phyloP scores from a whole-genome alignment of 75 land plant genomes.

The Selaginella moellendorffii region DNA sequence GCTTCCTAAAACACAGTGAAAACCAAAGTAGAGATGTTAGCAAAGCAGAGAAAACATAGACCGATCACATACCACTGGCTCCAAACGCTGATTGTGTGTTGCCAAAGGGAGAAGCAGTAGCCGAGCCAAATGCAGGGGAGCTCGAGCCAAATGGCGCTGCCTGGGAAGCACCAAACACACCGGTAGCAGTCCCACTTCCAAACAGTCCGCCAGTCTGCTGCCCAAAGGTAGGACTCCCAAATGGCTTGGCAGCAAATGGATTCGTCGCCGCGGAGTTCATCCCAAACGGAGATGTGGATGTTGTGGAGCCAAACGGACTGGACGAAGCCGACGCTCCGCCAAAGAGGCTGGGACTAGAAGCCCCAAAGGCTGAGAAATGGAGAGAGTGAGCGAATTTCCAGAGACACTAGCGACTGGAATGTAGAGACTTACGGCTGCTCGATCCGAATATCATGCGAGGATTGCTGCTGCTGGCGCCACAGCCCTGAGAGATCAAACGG shows the following conservation, averaged over 20 bases:
- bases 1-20: slow-evolving; percentile 29
- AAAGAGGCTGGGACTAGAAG: slow-evolving; percentile 50
- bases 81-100: slow-evolving; percentile 55
- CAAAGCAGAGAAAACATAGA: too few relatives aligned
- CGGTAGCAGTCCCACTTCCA: slow-evolving; percentile 72
- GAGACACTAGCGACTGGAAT: background rate
- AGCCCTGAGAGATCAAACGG: too few relatives aligned
- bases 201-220: slow-evolving; percentile 56
- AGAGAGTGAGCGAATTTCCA: background rate
- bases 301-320: slow-evolving; percentile 40
- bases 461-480: background rate
- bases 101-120: slow-evolving; percentile 40
- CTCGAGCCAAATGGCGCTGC: slow-evolving; percentile 30
- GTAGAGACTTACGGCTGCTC: background rate
- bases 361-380: slow-evolving; percentile 54
- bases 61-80: slow-evolving; percentile 12
- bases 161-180: slow-evolving; percentile 69
- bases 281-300: slow-evolving; percentile 35
- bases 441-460: slow-evolving; percentile 18
- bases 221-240: slow-evolving; percentile 26
- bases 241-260: slow-evolving; percentile 70
- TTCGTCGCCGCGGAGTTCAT: slow-evolving; percentile 28
- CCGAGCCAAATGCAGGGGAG: slow-evolving; percentile 43
- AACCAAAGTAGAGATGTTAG: background rate
- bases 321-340: slow-evolving; percentile 21